These are phyloP conservation scores for Solanum okadae DNA, from an alignment of 257 asterid genomes.

Conservation along the genomic window DNA sequence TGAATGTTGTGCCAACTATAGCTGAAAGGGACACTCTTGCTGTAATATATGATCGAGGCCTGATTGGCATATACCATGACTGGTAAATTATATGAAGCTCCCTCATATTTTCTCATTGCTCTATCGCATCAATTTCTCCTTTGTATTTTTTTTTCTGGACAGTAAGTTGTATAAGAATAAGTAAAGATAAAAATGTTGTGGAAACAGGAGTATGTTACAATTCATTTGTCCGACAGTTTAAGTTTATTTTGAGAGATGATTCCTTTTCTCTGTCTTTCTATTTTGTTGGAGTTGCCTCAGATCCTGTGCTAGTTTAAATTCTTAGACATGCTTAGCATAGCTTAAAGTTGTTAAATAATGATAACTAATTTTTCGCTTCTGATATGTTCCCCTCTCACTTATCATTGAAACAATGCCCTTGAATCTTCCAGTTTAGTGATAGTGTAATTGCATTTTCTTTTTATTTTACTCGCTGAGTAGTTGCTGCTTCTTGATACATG, in stretches of 20 bases:
- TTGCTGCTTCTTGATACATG: not conserved
- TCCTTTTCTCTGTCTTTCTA: not conserved
- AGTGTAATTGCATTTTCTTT: not conserved
- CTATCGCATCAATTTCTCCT: not conserved
- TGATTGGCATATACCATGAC: constrained; percentile 38
- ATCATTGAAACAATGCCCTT: not conserved
- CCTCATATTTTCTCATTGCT: not conserved
- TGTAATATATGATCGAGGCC: constrained; percentile 33
- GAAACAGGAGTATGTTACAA: not conserved
- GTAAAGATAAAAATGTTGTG: not conserved
- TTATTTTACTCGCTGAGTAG: not conserved
- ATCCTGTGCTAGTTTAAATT: not conserved
- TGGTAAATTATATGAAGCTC: constrained; percentile 17
- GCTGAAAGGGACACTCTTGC: constrained; percentile 31
- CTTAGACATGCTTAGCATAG: not conserved
- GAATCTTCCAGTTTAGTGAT: not conserved
- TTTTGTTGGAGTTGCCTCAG: not conserved
- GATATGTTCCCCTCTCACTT: not conserved
- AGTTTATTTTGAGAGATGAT: not conserved
- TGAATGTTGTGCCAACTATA: constrained; percentile 39
- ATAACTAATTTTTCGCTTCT: not conserved
- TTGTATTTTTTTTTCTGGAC: not conserved
- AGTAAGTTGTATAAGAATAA: not conserved
- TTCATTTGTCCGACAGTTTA: not conserved
- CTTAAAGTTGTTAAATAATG: not conserved